Evolutionary conservation across 2,329 filamentous ascomycete species (phyloP), one percentile per base, ranked within the genome.

Genomic region (Trichophyton simii): DNA sequence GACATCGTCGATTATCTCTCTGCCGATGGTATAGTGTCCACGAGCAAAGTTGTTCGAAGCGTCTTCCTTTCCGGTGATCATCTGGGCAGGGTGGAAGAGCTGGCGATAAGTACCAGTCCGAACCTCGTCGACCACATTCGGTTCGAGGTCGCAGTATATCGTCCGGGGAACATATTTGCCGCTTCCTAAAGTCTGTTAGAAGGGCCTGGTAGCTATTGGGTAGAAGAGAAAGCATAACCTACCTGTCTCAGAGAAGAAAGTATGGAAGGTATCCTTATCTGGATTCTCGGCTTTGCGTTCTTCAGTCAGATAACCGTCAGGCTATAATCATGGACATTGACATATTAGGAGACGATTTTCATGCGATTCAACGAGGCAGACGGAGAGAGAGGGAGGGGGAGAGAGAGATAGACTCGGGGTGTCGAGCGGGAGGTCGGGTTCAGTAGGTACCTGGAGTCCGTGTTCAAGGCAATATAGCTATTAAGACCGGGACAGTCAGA

Each of bases 21-120:
- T 97, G 77, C 94, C 94, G 71, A 97, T 91, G 66, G 94, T 99
- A 85, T 99, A 99, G 83, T 99, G 94, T 69, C 94, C 94, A 84
- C 94, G 92, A 71, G 94, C 94, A 75, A 97, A 97, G 87, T 99
- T 99, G 88, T 99, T 99, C 70, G 92, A 96, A 69, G 94, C 94
- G 86, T 97, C 94, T 84, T 97, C 94, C 87, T 97, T 97, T 80
- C 94, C 94, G 67, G 90, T 96, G 79, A 99, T 96, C 92, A 99
- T 96, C 81, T 95, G 88, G 81, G 97, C 94, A 63, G 94, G 94
- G 83, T 97, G 94, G 86, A 97, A 97, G 67, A 99, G 87, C 75
- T 84, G 88, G 73, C 92, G 89, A 86, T 97, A 99, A 76, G 90
- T 79, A 75, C 94, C 94, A 71, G 91, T 97, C 81, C 94, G 91